These are phyloP conservation scores for Stemphylium lycopersici DNA, from an alignment of 2,329 filamentous ascomycete genomes.

Conservation along the genomic window DNA sequence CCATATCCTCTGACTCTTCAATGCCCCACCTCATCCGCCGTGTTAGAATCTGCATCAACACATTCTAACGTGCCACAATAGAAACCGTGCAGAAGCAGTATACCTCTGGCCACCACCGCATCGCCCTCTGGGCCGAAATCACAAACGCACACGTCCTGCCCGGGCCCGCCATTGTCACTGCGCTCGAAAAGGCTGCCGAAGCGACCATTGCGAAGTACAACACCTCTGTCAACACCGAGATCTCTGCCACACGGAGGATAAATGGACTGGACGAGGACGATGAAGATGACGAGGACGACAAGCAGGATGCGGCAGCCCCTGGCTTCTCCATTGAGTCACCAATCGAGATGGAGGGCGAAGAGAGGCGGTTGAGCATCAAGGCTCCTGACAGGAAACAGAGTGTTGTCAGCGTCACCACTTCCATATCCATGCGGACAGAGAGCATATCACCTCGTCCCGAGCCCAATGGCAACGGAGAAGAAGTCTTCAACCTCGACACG, in stretches of 20 bases:
- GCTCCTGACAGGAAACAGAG: constrained; percentile 72
- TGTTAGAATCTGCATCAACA: background rate
- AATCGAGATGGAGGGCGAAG: constrained; percentile 40
- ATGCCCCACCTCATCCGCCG: background rate
- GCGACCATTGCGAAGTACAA: constrained; percentile 57
- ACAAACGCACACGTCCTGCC: constrained; percentile 61
- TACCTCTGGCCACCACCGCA: constrained; percentile 57
- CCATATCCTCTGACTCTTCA: background rate
- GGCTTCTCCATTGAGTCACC: constrained; percentile 43
- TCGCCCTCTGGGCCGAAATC: constrained; percentile 60
- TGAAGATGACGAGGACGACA: constrained; percentile 29
- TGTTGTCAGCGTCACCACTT: constrained; percentile 78
- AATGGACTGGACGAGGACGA: constrained; percentile 41
- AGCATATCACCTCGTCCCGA: constrained; percentile 58
- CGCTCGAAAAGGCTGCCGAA: constrained; percentile 57
- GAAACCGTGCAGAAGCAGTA: constrained; percentile 63
- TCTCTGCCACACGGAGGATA: constrained; percentile 47
- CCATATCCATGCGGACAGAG: constrained; percentile 79
- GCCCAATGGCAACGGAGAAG: constrained; percentile 42
- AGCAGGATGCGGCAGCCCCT: constrained; percentile 49
- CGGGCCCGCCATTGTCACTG: constrained; percentile 58
- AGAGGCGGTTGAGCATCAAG: constrained; percentile 40
- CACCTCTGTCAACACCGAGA: constrained; percentile 59
- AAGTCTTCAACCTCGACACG: constrained; percentile 46
- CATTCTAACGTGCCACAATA: constrained; percentile 30